Evolutionary conservation across 2,329 filamentous ascomycete species (phyloP).

Genomic region (Dryadomyces sulphureus): DNA sequence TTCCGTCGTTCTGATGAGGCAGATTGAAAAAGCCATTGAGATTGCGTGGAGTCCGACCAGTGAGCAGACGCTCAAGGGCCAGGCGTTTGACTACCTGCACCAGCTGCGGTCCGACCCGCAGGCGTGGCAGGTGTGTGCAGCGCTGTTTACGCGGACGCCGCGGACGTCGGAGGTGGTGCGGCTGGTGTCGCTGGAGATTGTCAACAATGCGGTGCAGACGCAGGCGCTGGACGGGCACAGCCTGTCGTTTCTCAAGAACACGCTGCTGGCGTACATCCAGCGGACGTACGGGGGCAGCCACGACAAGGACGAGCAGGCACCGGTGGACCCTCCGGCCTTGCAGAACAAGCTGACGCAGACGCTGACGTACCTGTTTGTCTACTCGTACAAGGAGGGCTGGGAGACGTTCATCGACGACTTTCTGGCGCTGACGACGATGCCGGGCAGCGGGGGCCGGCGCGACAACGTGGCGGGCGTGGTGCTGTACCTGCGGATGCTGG

Average conservation of each 20-base stretch:
- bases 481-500: conserved; percentile 77
- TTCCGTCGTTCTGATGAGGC: too few relatives aligned
- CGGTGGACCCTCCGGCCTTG: conserved; percentile 60
- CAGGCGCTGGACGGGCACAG: conserved; percentile 60
- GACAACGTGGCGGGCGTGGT: conserved; percentile 65
- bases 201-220: conserved; percentile 80
- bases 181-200: conserved; percentile 76
- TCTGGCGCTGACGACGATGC: conserved; percentile 53
- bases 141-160: conserved; percentile 69
- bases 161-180: conserved; percentile 71
- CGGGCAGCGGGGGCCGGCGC: conserved; percentile 41
- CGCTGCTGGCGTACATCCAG: conserved; percentile 66
- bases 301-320: conserved; percentile 25
- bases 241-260: conserved; percentile 64
- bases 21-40: conserved; percentile 92
- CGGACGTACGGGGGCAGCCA: conserved; percentile 47
- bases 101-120: conserved; percentile 69
- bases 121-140: conserved; percentile 80
- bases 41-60: conserved; percentile 78
- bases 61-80: conserved; percentile 58
- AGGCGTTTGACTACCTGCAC: conserved; percentile 69
- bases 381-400: conserved; percentile 77
- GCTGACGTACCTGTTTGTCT: conserved; percentile 82
- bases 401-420: conserved; percentile 85
- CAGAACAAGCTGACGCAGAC: conserved; percentile 98